Evolutionary conservation across 192 early-diverging fungal genomes (phyloP).

Genomic region (Entomortierella chlamydospora): DNA sequence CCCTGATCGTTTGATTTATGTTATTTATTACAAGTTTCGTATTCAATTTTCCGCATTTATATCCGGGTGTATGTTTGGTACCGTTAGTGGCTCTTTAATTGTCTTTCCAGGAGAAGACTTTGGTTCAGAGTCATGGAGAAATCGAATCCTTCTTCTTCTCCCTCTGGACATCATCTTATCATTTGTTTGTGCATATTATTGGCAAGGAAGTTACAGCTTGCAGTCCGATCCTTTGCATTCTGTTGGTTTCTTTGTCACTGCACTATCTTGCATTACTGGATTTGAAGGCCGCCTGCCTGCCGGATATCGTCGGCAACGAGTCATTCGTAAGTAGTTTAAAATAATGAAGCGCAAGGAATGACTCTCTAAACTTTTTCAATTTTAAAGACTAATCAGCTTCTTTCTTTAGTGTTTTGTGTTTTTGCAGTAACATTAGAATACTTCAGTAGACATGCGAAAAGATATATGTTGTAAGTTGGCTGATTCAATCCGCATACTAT

Average conservation of each 20-base stretch:
- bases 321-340: neutral
- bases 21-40: neutral
- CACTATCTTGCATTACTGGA: neutral
- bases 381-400: neutral
- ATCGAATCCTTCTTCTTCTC: neutral
- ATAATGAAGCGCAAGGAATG: neutral
- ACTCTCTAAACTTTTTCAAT: neutral
- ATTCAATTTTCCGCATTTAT: neutral
- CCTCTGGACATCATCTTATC: neutral
- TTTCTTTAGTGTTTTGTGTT: neutral
- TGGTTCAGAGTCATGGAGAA: neutral
- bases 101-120: neutral
- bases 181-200: neutral
- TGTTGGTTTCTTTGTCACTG: neutral
- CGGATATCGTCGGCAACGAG: neutral
- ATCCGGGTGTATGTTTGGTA: neutral
- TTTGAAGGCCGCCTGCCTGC: neutral
- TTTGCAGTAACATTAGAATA: slow-evolving; percentile 1
- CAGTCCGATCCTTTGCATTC: neutral
- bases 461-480: neutral
- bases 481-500: no score
- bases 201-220: neutral
- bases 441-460: neutral
- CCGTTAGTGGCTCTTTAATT: neutral
- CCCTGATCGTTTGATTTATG: neutral